Conservation (phyloP, 768 basidiomycete genomes). For the Chiua virens region DNA sequence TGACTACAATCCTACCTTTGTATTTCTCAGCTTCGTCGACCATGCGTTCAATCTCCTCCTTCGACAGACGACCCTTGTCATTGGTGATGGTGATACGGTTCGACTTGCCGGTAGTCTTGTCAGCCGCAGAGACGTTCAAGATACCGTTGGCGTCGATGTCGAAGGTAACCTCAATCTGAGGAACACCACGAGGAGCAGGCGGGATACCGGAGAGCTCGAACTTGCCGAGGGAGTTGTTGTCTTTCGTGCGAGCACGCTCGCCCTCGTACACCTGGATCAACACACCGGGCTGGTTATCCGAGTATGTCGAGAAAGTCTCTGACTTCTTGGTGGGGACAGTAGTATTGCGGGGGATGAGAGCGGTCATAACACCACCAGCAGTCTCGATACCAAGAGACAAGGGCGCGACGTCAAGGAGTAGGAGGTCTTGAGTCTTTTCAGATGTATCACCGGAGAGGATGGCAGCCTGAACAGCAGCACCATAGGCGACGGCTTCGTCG, state of each 20-base stretch:
- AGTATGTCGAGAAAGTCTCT: constrained; percentile 97
- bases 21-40: constrained; percentile 92
- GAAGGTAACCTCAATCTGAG: constrained; percentile 97
- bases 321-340: constrained; percentile 99
- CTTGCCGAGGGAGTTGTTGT: constrained; percentile 98
- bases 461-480: constrained; percentile 97
- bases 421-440: constrained; percentile 94
- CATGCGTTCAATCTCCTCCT: constrained; percentile 99
- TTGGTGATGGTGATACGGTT: constrained; percentile 93
- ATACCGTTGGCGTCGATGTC: constrained; percentile 98
- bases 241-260: constrained; percentile 97
- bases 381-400: constrained; percentile 96
- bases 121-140: constrained; percentile 90
- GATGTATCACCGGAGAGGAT: constrained; percentile 98
- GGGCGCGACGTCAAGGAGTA: constrained; percentile 92
- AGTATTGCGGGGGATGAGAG: constrained; percentile 98
- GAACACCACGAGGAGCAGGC: constrained; percentile 96
- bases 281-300: constrained; percentile 98
- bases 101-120: constrained; percentile 97
- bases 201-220: constrained; percentile 97
- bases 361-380: constrained; percentile 98
- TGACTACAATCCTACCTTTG: constrained; percentile 51
- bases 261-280: constrained; percentile 98
- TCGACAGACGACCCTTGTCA: constrained; percentile 95
- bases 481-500: constrained; percentile 97